These are phyloP conservation scores for Casuarina glauca DNA, from an alignment of 306 rosid genomes.

Conservation along the genomic window DNA sequence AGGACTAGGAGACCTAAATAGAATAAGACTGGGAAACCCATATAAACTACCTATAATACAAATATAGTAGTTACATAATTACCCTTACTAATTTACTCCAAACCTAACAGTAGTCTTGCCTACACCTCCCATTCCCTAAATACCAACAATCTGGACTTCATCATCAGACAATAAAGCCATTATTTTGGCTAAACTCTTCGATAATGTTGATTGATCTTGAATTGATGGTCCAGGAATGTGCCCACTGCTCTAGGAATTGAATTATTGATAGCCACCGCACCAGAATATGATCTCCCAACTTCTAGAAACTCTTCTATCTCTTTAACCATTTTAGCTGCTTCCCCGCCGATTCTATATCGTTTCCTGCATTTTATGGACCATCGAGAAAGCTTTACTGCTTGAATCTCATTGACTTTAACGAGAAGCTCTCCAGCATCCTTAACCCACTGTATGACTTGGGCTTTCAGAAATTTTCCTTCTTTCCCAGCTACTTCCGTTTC, in stretches of 20 bases:
- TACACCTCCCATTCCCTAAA: conserved; percentile 21
- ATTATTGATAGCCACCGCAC: not conserved
- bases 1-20: no score
- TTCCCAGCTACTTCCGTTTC: not conserved
- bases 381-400: not conserved
- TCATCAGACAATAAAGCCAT: conserved; percentile 13
- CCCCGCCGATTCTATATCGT: not conserved
- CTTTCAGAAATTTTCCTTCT: not conserved
- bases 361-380: not conserved
- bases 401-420: not conserved
- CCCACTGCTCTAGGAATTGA: not conserved
- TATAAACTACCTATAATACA: no score
- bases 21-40: no score
- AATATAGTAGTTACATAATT: no score
- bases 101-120: not conserved
- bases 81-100: no score
- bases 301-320: not conserved
- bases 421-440: not conserved
- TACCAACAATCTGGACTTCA: conserved; percentile 1
- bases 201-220: not conserved
- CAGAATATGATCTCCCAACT: not conserved
- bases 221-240: not conserved
- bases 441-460: conserved; percentile 1
- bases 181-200: not conserved
- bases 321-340: not conserved